Evolutionary conservation across 2,329 filamentous ascomycete genomes (phyloP), one percentile per base, ranked within the genome.

Genomic region (Colletotrichum sansevieriae): DNA sequence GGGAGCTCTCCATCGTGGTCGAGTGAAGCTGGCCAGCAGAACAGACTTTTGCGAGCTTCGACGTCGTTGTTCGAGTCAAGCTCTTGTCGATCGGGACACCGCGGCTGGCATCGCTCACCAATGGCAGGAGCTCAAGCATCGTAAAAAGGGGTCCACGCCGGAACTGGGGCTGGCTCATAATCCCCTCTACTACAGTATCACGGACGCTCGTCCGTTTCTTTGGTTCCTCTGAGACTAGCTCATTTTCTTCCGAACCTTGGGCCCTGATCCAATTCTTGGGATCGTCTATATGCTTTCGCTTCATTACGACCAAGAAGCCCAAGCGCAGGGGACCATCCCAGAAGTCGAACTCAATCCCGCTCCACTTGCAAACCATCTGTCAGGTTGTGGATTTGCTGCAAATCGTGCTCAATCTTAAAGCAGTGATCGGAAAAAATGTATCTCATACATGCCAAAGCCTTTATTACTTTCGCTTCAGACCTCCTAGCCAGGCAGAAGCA

Each of bases 51-150:
- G 29, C 41, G 39, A 55, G 62, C 41, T 65, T 52, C 62, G 20
- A 41, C 47, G 15, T 60, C 49, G 43, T 46, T 47, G 55, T 59
- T 39, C 62, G 62, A 68, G 65, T 68, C 65, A 68, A 68, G 65
- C 47, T 68, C 47, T 35, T 49, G 54, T 25, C 54, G 54, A 59
- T 68, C 55, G 35, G 51, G 11, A 55, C 20, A 58, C 52, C n/a
- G 44, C 62, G 9, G 55, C 47, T 47, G 51, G 49, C 33, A 20
- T 65, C 55, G 55, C 47, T 25, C 62, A 20, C 47, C 41, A 65
- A 65, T 43, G 11, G 47, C 33, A 54, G 47, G 41, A 35, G 18
- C n/a, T n/a, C 47, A 43, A 44, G 7, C 20, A 25, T 20, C 22
- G 7, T 12, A 37, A 35, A 20, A 54, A 56, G 44, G 60, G 65